Base-by-base conservation (phyloP, 2,329 filamentous ascomycete species). In the Microsporum ferrugineum region DNA sequence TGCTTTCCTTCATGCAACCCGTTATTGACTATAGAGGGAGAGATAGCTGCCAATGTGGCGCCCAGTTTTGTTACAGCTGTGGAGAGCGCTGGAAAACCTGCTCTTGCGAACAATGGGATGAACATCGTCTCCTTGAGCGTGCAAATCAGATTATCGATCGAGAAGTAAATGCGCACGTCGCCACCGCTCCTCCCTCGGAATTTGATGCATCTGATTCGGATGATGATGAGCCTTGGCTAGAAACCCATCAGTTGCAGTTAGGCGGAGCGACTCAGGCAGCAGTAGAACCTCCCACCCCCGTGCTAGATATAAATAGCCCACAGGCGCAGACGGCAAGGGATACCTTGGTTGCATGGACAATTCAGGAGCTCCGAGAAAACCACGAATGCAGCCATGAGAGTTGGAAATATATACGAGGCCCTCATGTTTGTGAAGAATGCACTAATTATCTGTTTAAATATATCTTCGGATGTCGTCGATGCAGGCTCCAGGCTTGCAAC, bases 381-480 rank as follows among this genome's bases (percentile, higher is more conserved):
- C 58, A 60, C 38, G 58, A 60, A 39, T 60, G 58, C 31, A 60
- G 43, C 14, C 58, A 60, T 53, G 45, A 36, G 6, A 51, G 27
- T 34, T 60, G 58, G 58, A 38, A 38, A 36, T 39, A 17, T 41
- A 43, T 60, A 23, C 29, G 8, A 17, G 58, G 58, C 29, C 43
- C 43, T 23, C 58, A 60, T 53, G 14, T 23, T 8, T 60, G 58
- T 36, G 58, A 60, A 23, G 43, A 60, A 60, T 60, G 58, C 12
- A 17, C 27, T 36, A 5, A 53, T 29, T 23, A 53, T 53, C 27
- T 60, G 14, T 2, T 27, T 31, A 14, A 53, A 53, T 60, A 60
- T 60, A 60, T 60, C 7, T 60, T 53, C 29, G 58, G 55, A 39
- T 60, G 58, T 38, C 58, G 43, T 39, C 58, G 38, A 60, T 60